Conservation (phyloP, 192 early-diverging fungal genomes). For the Mortierella antarctica region DNA sequence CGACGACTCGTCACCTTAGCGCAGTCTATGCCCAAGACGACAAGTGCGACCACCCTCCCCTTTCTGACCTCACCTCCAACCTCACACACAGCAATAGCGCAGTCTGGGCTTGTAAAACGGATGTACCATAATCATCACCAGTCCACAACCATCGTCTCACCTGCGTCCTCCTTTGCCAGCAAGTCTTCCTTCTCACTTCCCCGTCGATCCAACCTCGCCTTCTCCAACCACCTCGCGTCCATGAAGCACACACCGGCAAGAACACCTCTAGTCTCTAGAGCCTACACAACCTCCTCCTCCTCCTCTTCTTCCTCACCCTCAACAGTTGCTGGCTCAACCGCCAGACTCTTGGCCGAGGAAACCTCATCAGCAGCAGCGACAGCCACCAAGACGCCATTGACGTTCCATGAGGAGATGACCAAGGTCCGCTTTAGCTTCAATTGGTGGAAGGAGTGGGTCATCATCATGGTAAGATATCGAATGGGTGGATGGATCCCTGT, state of each 20-base stretch:
- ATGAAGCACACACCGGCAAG: not conserved
- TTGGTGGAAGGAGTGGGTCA: slow-evolving; percentile 52
- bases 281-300: slow-evolving; percentile 15
- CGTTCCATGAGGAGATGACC: slow-evolving; percentile 52
- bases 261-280: not conserved
- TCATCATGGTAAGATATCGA: slow-evolving; percentile 40
- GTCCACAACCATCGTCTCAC: not conserved
- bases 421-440: slow-evolving; percentile 43
- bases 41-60: not conserved
- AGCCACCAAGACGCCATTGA: slow-evolving; percentile 11
- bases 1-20: slow-evolving; percentile 6
- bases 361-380: not conserved
- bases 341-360: slow-evolving; percentile 16
- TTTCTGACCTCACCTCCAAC: slow-evolving; percentile 1
- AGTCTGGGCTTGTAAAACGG: not conserved
- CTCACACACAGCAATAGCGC: not conserved
- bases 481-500: not conserved
- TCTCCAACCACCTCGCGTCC: not conserved
- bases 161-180: not conserved
- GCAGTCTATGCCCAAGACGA: not conserved
- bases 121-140: not conserved
- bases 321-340: slow-evolving; percentile 8
- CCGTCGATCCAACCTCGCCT: not conserved
- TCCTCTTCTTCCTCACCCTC: slow-evolving; percentile 11
- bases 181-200: not conserved